Percentiles rank a stretch among this genome's conserved stretches.
These are phyloP conservation scores for Quercus bicolor DNA, from an alignment of 306 rosid species.

Conservation along the genomic window DNA sequence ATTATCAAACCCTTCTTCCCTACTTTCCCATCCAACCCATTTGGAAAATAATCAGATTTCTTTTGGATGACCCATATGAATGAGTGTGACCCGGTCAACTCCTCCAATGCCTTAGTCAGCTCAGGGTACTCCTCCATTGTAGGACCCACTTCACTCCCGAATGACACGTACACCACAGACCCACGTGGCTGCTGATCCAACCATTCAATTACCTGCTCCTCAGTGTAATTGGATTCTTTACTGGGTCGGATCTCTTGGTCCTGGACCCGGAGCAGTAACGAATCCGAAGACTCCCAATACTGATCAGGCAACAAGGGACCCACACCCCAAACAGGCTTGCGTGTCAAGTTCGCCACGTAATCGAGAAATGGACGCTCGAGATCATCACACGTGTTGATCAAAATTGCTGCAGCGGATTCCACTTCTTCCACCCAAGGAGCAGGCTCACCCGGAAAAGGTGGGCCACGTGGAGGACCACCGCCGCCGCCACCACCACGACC, in stretches of 20 bases:
- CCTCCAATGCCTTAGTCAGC: slow-evolving; percentile 44
- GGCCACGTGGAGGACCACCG: slow-evolving; percentile 22
- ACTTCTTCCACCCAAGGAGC: slow-evolving; percentile 44
- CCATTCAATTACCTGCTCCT: slow-evolving; percentile 55
- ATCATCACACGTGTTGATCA: slow-evolving; percentile 77
- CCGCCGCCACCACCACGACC: too few species aligned
- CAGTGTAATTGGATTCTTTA: slow-evolving; percentile 28
- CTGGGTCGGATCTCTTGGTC: slow-evolving; percentile 36
- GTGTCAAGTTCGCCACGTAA: slow-evolving; percentile 18
- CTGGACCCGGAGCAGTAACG: slow-evolving; percentile 13
- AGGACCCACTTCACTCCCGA: slow-evolving; percentile 59
- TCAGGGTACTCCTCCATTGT: slow-evolving; percentile 33
- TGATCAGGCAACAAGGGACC: slow-evolving; percentile 68
- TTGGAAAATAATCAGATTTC: slow-evolving; percentile 29
- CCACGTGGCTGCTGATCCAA: slow-evolving; percentile 47
- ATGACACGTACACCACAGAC: slow-evolving; percentile 52
- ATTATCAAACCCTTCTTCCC: slow-evolving; percentile 55
- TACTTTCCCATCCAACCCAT: slow-evolving; percentile 30
- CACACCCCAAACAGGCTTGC: slow-evolving; percentile 60
- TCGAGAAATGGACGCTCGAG: slow-evolving; percentile 54
- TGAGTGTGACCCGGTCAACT: slow-evolving; percentile 4
- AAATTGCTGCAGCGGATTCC: slow-evolving; percentile 18
- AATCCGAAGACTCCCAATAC: slow-evolving; percentile 47
- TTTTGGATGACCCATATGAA: slow-evolving; percentile 60
- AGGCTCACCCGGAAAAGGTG: slow-evolving; percentile 27